Evolutionary conservation across 306 rosid genomes (phyloP).

Genomic region (Pyrus bretschneideri): DNA sequence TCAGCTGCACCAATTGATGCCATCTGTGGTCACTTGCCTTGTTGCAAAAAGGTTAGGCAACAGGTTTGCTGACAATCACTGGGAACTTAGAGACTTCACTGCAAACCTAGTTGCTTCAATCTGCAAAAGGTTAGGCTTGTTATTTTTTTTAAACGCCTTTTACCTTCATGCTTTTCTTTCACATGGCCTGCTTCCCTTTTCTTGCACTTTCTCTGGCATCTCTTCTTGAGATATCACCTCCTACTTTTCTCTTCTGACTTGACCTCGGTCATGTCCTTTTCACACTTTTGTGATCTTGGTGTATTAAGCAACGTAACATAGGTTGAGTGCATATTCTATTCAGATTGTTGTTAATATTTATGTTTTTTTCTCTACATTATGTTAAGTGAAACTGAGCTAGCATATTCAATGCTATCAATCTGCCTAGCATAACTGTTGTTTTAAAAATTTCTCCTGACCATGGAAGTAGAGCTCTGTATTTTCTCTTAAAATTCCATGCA

Average conservation of each 20-base stretch:
- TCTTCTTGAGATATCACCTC: not conserved
- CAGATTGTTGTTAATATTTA: too few relatives aligned
- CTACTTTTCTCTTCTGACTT: not conserved
- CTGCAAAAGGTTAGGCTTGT: slow-evolving; percentile 59
- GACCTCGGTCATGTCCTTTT: not conserved
- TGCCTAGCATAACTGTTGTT: not conserved
- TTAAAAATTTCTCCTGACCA: not conserved
- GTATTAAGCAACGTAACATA: not conserved
- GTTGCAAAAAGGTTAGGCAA: slow-evolving; percentile 79
- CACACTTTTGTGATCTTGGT: not conserved
- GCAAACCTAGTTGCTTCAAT: slow-evolving; percentile 78
- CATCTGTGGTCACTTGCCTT: slow-evolving; percentile 86
- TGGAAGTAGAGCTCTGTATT: not conserved
- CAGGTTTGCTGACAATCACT: slow-evolving; percentile 68
- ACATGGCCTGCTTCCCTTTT: not conserved
- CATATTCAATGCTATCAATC: not conserved
- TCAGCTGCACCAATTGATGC: slow-evolving; percentile 94
- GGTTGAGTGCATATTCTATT: too few relatives aligned
- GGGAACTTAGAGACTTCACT: slow-evolving; percentile 85
- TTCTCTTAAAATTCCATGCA: not conserved
- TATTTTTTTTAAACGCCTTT: not conserved
- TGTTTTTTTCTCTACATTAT: too few relatives aligned
- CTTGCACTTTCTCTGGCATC: not conserved
- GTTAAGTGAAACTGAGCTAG: not conserved
- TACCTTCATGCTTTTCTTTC: not conserved